Percentiles rank a stretch among this genome's conserved stretches.
These are phyloP conservation scores for Hypoxylon rickii DNA, from an alignment of 495 filamentous ascomycete genomes.

Conservation along the genomic window DNA sequence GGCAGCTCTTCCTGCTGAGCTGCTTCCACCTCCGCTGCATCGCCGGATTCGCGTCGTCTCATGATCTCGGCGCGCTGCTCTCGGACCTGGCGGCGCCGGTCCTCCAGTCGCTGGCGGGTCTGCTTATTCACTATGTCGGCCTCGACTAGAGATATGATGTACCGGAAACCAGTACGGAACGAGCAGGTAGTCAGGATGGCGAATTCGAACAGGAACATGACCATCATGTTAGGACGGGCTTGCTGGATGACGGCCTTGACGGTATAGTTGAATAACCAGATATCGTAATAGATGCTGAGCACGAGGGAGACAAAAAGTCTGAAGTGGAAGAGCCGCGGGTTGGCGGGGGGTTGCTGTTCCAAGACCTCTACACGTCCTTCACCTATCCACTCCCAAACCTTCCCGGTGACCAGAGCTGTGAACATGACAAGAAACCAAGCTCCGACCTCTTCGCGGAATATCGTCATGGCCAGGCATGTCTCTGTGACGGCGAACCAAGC, in stretches of 20 bases:
- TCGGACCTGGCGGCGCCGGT: conserved; percentile 59
- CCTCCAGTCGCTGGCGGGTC: conserved; percentile 64
- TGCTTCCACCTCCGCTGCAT: conserved; percentile 46
- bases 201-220: conserved; percentile 99
- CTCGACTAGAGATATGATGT: conserved; percentile 79
- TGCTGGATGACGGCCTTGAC: conserved; percentile 80
- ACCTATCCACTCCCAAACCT: conserved; percentile 98
- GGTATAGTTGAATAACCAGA: conserved; percentile 77
- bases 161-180: conserved; percentile 75
- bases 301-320: conserved; percentile 79
- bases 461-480: conserved; percentile 98
- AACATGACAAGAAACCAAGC: conserved; percentile 97
- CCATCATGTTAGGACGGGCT: conserved; percentile 96
- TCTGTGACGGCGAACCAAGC: conserved; percentile 97
- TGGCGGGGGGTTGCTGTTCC: conserved; percentile 92
- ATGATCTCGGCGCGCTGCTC: conserved; percentile 67
- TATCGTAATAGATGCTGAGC: conserved; percentile 75
- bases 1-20: conserved; percentile 58
- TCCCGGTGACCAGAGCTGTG: conserved; percentile 84
- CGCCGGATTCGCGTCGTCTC: conserved; percentile 60
- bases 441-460: conserved; percentile 93
- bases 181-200: conserved; percentile 82
- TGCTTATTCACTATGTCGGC: conserved; percentile 73
- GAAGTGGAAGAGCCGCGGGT: conserved; percentile 86
- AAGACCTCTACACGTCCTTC: conserved; percentile 91